Evolutionary conservation across 768 basidiomycete species (phyloP), one percentile per base, ranked within the genome.

Genomic region (Rhodotorula sphaerocarpa): DNA sequence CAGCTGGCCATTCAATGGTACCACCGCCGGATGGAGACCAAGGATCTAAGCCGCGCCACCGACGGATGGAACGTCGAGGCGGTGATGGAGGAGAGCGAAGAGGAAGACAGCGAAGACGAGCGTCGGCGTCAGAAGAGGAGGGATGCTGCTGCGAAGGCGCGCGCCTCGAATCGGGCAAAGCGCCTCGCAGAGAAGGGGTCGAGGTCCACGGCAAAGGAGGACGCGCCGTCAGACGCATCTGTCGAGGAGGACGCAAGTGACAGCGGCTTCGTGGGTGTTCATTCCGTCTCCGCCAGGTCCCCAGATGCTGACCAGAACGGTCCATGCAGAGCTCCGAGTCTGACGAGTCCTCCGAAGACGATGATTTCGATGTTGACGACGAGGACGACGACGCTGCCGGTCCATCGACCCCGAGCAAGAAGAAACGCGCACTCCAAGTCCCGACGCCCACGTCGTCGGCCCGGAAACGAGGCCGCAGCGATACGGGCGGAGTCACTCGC

Each of bases 201-300:
- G 61, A 66, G 15, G 44, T 25, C 20, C 72, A 70, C 3, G 60
- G 23, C 11, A n/a, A 51, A 31, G 11, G 34, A 23, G n/a, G 50
- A 39, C 9, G 30, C n/a, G 31, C 34, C 48, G 48, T 12, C 55
- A n/a, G 71, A 52, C 11, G 56, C 33, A 12, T 31, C 75, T 25
- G 74, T 7, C 25, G 48, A 50, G 5, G 31, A 31, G 30, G 48
- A 31, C 48, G 33, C 48, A 16, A 39, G 36, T 39, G 36, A 39
- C 36, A 39, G 36, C 36, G 36, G 36, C 42, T 59, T 61, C 39
- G 58, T 73, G 74, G 62, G 73, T 74, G n/a, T n/a, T n/a, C n/a
- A n/a, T 61, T 41, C 41, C 50, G 21, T 50, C n/a, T n/a, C n/a
- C n/a, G n/a, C n/a, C n/a, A n/a, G n/a, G n/a, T n/a, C n/a, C n/a